Evolutionary conservation across 805 yeast species (phyloP).

Genomic region (Yamadazyma takamatsuzukensis): DNA sequence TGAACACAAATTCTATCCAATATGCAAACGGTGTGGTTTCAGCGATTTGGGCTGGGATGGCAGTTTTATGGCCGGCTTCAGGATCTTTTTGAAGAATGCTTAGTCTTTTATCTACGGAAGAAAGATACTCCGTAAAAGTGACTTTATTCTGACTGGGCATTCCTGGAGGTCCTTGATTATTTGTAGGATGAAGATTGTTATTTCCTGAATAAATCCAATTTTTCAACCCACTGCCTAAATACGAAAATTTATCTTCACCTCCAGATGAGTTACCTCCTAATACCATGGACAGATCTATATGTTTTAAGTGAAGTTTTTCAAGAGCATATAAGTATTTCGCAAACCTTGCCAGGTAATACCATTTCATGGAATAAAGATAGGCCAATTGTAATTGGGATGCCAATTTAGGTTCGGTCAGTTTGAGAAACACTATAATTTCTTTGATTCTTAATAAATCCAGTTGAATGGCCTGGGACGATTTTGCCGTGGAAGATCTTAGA

Average conservation of each 20-base stretch:
- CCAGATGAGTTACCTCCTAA: slow-evolving; percentile 39
- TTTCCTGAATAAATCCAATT: slow-evolving; percentile 22
- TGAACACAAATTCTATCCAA: slow-evolving; percentile 70
- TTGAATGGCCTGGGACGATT: slow-evolving; percentile 72
- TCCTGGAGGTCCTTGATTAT: slow-evolving; percentile 3
- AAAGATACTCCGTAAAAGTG: slow-evolving; percentile 49
- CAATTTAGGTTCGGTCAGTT: slow-evolving; percentile 51
- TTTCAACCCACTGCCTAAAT: slow-evolving; percentile 21
- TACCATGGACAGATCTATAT: slow-evolving; percentile 53
- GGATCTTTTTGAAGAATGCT: slow-evolving; percentile 42
- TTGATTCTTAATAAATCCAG: slow-evolving; percentile 57
- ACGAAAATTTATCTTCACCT: slow-evolving; percentile 16
- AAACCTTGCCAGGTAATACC: slow-evolving; percentile 86
- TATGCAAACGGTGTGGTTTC: slow-evolving; percentile 65
- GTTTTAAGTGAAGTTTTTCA: slow-evolving; percentile 54
- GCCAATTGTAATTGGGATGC: slow-evolving; percentile 76
- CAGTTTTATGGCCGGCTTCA: slow-evolving; percentile 51
- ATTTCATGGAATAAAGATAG: slow-evolving; percentile 81
- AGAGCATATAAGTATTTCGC: slow-evolving; percentile 71
- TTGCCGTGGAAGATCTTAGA: slow-evolving; percentile 54
- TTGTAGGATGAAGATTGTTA: slow-evolving; percentile 1
- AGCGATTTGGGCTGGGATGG: slow-evolving; percentile 80
- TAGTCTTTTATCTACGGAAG: slow-evolving; percentile 53
- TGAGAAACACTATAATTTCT: slow-evolving; percentile 58
- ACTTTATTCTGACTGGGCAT: slow-evolving; percentile 10